Conservation (phyloP, 495 filamentous ascomycete species). For the Evernia prunastri region DNA sequence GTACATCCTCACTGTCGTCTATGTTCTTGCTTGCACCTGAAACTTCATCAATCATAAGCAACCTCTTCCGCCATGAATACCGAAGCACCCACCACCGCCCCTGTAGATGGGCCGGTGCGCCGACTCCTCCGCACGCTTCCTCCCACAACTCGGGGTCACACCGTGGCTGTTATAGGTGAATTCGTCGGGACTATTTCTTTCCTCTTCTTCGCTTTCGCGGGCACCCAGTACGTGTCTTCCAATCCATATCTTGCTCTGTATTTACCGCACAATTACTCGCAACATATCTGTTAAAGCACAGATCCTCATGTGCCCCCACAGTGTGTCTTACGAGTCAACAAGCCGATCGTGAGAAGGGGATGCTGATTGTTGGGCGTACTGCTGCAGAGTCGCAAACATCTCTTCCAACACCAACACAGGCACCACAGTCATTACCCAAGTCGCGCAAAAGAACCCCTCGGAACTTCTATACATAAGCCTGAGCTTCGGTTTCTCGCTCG, state of each 20-base stretch:
- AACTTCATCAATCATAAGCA: too few species aligned
- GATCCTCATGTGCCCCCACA: too few species aligned
- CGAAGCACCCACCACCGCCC: constrained; percentile 12
- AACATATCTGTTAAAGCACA: not conserved
- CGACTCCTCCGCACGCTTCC: constrained; percentile 13
- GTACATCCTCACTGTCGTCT: not conserved
- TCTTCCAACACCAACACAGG: constrained; percentile 22
- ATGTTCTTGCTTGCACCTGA: not conserved
- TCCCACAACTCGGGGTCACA: constrained; percentile 21
- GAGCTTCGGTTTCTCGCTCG: constrained; percentile 55
- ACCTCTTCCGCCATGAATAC: constrained; percentile 17
- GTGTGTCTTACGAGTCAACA: not conserved
- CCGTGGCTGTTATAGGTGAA: constrained; percentile 58
- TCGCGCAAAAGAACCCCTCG: constrained; percentile 23
- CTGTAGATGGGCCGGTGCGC: constrained; percentile 3
- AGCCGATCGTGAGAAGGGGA: not conserved
- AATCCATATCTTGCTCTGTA: not conserved
- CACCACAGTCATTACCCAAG: constrained; percentile 15
- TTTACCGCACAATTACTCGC: not conserved
- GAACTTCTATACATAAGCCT: constrained; percentile 48
- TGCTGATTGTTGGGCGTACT: not conserved
- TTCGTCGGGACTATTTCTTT: constrained; percentile 79
- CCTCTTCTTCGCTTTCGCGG: constrained; percentile 75
- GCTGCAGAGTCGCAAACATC: constrained; percentile 20
- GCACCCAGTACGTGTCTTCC: constrained; percentile 55